Evolutionary conservation across 2,329 filamentous ascomycete species (phyloP).

Genomic region (Pestalotiopsis sp.): DNA sequence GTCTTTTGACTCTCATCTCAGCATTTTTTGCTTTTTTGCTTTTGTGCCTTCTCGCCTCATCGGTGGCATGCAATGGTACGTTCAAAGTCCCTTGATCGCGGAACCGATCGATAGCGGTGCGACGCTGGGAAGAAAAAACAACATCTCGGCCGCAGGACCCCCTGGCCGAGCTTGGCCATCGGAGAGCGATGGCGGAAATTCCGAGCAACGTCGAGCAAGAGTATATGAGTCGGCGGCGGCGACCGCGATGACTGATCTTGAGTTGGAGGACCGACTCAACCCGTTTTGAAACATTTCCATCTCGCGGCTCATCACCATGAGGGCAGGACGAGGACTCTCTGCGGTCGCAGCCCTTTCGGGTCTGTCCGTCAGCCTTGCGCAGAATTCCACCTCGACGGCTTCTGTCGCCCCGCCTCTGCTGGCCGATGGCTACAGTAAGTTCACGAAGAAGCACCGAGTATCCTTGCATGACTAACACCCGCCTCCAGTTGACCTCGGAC

Average conservation of each 20-base stretch:
- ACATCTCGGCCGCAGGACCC: not conserved
- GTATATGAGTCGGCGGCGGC: not conserved
- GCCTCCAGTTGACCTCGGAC: conserved; percentile 11
- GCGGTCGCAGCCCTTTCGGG: conserved; percentile 2
- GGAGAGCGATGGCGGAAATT: not conserved
- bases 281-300: not conserved
- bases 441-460: not conserved
- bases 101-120: not conserved
- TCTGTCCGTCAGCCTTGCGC: not conserved
- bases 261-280: not conserved
- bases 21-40: not conserved
- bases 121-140: not conserved
- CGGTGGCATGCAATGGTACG: not conserved
- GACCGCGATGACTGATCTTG: not conserved
- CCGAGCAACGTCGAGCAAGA: not conserved
- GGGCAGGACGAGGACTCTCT: not conserved
- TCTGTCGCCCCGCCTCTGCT: not conserved
- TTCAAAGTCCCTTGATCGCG: not conserved
- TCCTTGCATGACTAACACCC: not conserved
- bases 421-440: conserved; percentile 2
- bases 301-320: not conserved
- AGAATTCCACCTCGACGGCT: not conserved
- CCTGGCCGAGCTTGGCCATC: not conserved
- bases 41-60: not conserved
- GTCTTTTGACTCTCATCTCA: not conserved